Evolutionary conservation across 768 basidiomycete species (phyloP).

Genomic region (Candolleomyces aberdarensis): DNA sequence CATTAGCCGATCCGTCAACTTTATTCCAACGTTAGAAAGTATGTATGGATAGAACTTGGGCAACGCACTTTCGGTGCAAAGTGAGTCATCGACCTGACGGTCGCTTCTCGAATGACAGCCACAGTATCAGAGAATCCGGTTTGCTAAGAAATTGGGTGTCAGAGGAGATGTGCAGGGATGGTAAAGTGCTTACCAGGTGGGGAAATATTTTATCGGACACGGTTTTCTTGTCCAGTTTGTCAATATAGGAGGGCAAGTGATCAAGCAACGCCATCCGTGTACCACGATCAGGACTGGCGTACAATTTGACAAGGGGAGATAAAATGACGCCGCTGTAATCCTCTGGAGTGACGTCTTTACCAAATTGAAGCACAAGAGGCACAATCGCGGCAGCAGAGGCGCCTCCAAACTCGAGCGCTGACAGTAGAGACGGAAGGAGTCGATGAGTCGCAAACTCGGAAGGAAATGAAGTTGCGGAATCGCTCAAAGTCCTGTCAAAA

Average conservation of each 20-base stretch:
- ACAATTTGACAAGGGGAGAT: constrained; percentile 80
- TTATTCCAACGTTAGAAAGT: neutral
- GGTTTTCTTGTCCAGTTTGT: constrained; percentile 80
- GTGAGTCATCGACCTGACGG: constrained; percentile 81
- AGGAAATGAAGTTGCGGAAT: constrained; percentile 78
- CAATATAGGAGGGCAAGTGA: constrained; percentile 76
- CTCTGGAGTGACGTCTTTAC: constrained; percentile 62
- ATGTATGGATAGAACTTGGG: neutral
- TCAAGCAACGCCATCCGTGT: constrained; percentile 93
- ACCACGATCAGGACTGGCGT: constrained; percentile 86
- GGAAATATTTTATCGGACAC: constrained; percentile 93
- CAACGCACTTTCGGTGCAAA: constrained; percentile 75
- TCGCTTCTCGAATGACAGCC: constrained; percentile 90
- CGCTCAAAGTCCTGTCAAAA: constrained; percentile 64
- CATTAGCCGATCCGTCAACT: constrained; percentile 88
- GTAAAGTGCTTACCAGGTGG: constrained; percentile 60
- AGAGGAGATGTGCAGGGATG: neutral
- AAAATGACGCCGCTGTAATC: constrained; percentile 71
- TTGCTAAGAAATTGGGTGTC: constrained; percentile 52
- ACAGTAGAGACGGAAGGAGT: constrained; percentile 83
- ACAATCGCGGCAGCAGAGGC: constrained; percentile 73
- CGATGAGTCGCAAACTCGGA: constrained; percentile 80
- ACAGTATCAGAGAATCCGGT: constrained; percentile 96
- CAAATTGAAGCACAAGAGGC: constrained; percentile 81
- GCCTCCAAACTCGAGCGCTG: constrained; percentile 76